Percentiles rank a stretch among this genome's conserved stretches.
Conservation (phyloP, 306 rosid genomes). For the Acacia confusa region DNA sequence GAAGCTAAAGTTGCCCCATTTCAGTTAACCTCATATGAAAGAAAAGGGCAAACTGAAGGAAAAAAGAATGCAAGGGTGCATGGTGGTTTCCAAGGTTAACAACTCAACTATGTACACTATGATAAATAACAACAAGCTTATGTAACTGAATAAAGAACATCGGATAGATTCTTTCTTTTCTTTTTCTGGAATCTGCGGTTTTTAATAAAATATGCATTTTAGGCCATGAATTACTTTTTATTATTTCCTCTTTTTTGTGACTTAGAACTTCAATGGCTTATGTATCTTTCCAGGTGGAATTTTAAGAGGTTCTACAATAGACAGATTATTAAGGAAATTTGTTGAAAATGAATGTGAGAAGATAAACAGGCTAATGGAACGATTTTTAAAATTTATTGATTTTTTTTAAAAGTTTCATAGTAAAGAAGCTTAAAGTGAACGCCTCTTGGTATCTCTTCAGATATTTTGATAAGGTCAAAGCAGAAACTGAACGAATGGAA, state of each 20-base stretch:
- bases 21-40: background rate
- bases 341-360: conserved; percentile 94
- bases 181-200: background rate
- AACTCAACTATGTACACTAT: background rate
- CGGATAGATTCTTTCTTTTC: background rate
- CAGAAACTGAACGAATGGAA: conserved; percentile 71
- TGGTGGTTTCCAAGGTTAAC: background rate
- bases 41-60: background rate
- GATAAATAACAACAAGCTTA: background rate
- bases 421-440: conserved; percentile 10
- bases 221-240: background rate
- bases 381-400: conserved; percentile 6
- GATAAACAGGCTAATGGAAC: conserved; percentile 92
- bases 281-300: conserved; percentile 74
- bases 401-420: conserved; percentile 21
- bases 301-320: conserved; percentile 91
- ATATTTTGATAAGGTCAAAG: conserved; percentile 82
- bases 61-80: background rate
- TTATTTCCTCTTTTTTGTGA: conserved; percentile 9
- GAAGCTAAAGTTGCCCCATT: background rate
- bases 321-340: conserved; percentile 85
- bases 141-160: background rate
- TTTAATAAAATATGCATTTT: conserved; percentile 13
- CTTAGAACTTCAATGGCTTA: conserved; percentile 29
- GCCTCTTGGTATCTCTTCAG: conserved; percentile 39